Evolutionary conservation across 192 early-diverging fungal genomes (phyloP).

Genomic region (Umbelopsis sp.): DNA sequence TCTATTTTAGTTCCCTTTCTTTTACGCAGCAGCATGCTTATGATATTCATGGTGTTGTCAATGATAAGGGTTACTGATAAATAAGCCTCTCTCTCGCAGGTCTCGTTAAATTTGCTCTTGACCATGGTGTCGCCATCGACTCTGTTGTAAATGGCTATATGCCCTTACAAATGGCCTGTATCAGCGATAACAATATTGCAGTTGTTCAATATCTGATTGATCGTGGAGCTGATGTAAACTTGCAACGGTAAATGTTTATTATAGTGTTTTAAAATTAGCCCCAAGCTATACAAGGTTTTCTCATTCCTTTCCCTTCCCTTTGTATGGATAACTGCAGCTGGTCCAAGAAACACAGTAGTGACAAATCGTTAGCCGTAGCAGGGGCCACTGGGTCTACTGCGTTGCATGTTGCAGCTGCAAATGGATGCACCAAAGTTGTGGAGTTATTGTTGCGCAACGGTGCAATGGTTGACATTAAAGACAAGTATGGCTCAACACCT

Average conservation of each 20-base stretch:
- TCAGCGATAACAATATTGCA: constrained; percentile 57
- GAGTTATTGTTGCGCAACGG: constrained; percentile 63
- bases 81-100: constrained; percentile 38
- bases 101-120: constrained; percentile 65
- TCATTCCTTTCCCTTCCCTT: not conserved
- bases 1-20: not conserved
- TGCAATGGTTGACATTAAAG: constrained; percentile 59
- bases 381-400: constrained; percentile 72
- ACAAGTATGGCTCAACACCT: constrained; percentile 60
- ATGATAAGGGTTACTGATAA: no score
- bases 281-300: not conserved
- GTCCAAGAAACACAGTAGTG: constrained; percentile 41
- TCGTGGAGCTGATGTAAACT: constrained; percentile 70
- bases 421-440: constrained; percentile 62
- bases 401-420: constrained; percentile 83
- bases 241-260: constrained; percentile 42
- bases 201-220: constrained; percentile 72
- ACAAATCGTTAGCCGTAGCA: constrained; percentile 45
- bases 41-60: not conserved
- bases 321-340: constrained; percentile 22
- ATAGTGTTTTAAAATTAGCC: not conserved
- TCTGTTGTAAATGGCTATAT: constrained; percentile 68
- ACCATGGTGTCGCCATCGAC: constrained; percentile 72
- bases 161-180: constrained; percentile 71
- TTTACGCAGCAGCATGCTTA: no score